phyloP scores from a whole-genome alignment of 495 filamentous ascomycete species.

The Aspergillus bridgeri region DNA sequence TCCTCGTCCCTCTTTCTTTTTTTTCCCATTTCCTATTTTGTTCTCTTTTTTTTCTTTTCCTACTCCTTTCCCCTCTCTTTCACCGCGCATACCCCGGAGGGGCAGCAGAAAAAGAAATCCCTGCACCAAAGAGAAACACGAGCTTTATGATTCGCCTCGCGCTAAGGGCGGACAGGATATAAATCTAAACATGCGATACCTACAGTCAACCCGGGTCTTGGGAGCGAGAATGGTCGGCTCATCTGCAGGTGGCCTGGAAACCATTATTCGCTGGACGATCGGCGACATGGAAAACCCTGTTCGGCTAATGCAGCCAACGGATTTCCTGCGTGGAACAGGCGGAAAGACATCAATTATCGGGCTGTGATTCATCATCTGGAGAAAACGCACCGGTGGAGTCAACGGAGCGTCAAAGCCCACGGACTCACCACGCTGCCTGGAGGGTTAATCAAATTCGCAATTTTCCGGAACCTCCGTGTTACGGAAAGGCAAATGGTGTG shows the following conservation, averaged over 20 bases:
- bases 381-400: background rate
- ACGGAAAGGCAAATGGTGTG: background rate
- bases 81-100: background rate
- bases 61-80: too few species aligned
- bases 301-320: background rate
- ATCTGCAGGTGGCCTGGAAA: background rate
- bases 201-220: background rate
- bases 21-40: too few species aligned
- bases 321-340: background rate
- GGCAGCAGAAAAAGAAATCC: background rate
- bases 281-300: background rate
- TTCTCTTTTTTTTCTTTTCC: too few species aligned
- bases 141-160: background rate
- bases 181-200: background rate
- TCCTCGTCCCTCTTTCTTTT: background rate
- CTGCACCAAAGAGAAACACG: background rate
- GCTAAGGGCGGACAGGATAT: background rate
- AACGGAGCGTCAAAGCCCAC: background rate
- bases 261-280: background rate
- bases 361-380: background rate
- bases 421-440: background rate
- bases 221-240: background rate
- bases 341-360: background rate
- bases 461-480: background rate
- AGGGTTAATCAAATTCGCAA: background rate